A percentile compares a stretch with the other conserved stretches of the same genome.
These are phyloP conservation scores for Phytopythium mirpurense DNA, from an alignment of 352 stramenopile genomes.

Conservation along the genomic window DNA sequence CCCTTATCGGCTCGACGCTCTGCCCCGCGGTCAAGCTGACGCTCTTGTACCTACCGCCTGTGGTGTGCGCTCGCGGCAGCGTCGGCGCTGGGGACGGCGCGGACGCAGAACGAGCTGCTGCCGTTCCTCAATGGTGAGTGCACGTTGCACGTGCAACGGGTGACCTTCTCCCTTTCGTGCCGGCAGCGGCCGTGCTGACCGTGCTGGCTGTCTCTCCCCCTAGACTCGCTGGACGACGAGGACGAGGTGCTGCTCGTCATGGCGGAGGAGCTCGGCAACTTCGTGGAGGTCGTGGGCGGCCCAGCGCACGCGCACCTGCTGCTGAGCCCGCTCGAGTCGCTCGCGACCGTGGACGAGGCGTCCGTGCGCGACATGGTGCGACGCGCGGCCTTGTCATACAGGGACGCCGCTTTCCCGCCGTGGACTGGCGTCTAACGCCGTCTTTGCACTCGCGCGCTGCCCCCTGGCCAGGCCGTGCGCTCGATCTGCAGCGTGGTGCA, in stretches of 20 bases:
- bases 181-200: too few species aligned
- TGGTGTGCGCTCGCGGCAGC: constrained; percentile 35
- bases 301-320: constrained; percentile 82
- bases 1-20: too few species aligned
- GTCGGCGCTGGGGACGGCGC: constrained; percentile 83
- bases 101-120: constrained; percentile 94
- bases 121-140: constrained; percentile 95
- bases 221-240: constrained; percentile 97
- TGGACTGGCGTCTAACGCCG: background rate
- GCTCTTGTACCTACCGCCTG: too few species aligned
- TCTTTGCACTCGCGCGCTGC: background rate
- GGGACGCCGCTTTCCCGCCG: too few species aligned
- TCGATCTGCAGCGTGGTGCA: constrained; percentile 88
- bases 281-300: constrained; percentile 91
- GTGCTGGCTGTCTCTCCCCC: constrained; percentile 1
- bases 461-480: constrained; percentile 57
- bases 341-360: constrained; percentile 93
- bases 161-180: constrained; percentile 1
- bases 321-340: constrained; percentile 92
- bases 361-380: constrained; percentile 89
- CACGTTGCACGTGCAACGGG: background rate
- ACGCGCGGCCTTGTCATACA: too few species aligned
- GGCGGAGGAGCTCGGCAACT: constrained; percentile 89
- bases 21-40: too few species aligned
- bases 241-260: constrained; percentile 96